Evolutionary conservation across 1,284 basidiomycete genomes (phyloP).

Genomic region (Neotropicomus parvogracilis): DNA sequence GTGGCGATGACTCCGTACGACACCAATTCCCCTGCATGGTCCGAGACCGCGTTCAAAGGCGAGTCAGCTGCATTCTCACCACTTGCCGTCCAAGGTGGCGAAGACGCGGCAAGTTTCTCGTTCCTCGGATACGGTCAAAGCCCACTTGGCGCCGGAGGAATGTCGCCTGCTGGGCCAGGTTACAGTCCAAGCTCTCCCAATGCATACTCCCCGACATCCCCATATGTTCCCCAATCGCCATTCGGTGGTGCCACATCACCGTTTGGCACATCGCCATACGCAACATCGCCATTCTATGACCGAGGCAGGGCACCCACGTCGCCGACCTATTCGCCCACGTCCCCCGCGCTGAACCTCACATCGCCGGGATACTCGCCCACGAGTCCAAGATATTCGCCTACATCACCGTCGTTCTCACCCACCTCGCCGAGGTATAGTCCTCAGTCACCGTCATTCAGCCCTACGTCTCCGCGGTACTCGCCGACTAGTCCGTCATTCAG

Average conservation of each 20-base stretch:
- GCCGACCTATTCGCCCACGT: conserved; percentile 84
- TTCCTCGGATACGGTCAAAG: conserved; percentile 79
- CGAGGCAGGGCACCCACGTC: conserved; percentile 65
- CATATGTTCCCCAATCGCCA: conserved; percentile 83
- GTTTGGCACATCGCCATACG: conserved; percentile 74
- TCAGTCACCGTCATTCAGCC: conserved; percentile 81
- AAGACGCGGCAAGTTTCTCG: conserved; percentile 72
- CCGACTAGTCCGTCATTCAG: conserved; percentile 85
- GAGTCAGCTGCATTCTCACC: conserved; percentile 93
- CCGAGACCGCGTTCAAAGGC: conserved; percentile 69
- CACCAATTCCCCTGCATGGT: conserved; percentile 81
- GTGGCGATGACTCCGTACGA: conserved; percentile 95
- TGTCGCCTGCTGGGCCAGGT: conserved; percentile 74
- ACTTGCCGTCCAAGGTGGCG: conserved; percentile 83
- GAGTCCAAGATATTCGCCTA: conserved; percentile 82
- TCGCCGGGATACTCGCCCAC: conserved; percentile 87
- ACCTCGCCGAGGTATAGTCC: conserved; percentile 81
- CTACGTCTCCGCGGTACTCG: conserved; percentile 80
- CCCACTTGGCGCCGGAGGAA: conserved; percentile 72
- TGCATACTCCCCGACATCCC: conserved; percentile 84
- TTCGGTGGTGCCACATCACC: conserved; percentile 79
- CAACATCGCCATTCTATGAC: conserved; percentile 79
- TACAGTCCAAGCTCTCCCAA: conserved; percentile 84
- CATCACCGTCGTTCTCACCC: conserved; percentile 83
- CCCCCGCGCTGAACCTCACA: conserved; percentile 74